phyloP scores from a whole-genome alignment of 192 early-diverging fungal genomes.

The Backusella westeae region DNA sequence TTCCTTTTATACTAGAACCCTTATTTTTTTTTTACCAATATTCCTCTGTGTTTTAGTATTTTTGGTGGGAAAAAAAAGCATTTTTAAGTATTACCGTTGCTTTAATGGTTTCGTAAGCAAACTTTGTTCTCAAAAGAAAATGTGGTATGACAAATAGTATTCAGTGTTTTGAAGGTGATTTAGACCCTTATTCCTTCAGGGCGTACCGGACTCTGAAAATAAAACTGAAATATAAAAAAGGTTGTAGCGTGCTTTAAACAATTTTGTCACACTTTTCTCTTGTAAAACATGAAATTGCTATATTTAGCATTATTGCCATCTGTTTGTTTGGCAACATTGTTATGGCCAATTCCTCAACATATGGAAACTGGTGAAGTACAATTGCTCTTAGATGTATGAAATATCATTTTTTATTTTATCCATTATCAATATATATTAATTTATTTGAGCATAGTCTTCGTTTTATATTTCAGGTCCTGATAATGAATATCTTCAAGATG shows the following conservation, averaged over 20 bases:
- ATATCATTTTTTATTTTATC: background rate
- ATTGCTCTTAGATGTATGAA: constrained; percentile 15
- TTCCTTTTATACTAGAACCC: background rate
- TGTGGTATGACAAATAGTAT: background rate
- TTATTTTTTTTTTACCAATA: background rate
- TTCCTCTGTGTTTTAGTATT: background rate
- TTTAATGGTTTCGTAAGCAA: background rate
- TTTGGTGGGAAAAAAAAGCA: background rate
- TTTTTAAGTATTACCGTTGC: background rate
- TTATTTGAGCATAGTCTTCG: constrained; percentile 3
- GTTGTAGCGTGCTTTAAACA: background rate
- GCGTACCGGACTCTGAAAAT: background rate
- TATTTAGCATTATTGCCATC: constrained; percentile 1
- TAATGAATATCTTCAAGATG: constrained; percentile 16
- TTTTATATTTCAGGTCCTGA: constrained; percentile 30
- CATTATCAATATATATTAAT: background rate
- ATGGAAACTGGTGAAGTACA: constrained; percentile 9
- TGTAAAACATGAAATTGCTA: constrained; percentile 3
- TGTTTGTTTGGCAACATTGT: background rate
- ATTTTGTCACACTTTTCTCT: background rate
- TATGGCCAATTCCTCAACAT: constrained; percentile 29
- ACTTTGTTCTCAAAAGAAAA: constrained; percentile 1
- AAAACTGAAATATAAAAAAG: background rate
- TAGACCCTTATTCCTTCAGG: constrained; percentile 2
- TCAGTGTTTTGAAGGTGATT: background rate